Base-by-base conservation (phyloP, 2,329 filamentous ascomycete species). In the Diaporthe citri region DNA sequence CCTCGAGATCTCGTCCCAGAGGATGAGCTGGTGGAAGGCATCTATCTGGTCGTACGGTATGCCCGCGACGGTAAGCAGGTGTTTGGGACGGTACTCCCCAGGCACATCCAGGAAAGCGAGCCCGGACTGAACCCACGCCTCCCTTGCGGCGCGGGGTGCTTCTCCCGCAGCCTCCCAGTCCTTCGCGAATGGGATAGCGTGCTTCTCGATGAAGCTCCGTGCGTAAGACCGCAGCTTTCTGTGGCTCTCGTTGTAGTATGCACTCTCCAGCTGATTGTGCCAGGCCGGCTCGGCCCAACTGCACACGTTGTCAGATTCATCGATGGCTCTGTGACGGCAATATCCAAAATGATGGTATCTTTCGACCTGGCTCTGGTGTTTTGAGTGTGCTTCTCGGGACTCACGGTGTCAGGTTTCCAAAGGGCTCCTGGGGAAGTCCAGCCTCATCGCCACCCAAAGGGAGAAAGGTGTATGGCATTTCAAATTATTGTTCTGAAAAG, bases 191-290 rank as follows among this genome's bases (percentile, higher is more conserved):
- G 91, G 91, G 2, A 89, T 83, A 59, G 93, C 85, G 51, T 91
- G 83, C 2, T 86, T 85, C 74, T 93, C 88, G 64, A 93, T 84
- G 76, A 93, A 93, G 34, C 85, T 79, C 52, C 92, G 88, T 0
- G 93, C 83, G 6, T 84, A 85, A 51, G 88, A 85, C 70, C 90
- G 90, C 2, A 93, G 85, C n/a, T 82, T 83, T 43, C 88, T 87
- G 80, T 94, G 92, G 3, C 88, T 89, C 20, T 88, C 85, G 39
- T 87, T 92, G 85, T 94, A 93, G 83, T 93, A 93, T 0, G 91
- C 90, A 3, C 81, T 82, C 9, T 79, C 75, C 8, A 81, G 76
- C 0, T 78, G 70, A 36, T 77, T 75, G 69, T 79, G 79, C 82
- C 81, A 83, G 0, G 79, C 78, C 3, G 82, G 81, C 67, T 83